phyloP scores from a whole-genome alignment of 352 stramenopile genomes.

The Phytophthora niederhauseri region DNA sequence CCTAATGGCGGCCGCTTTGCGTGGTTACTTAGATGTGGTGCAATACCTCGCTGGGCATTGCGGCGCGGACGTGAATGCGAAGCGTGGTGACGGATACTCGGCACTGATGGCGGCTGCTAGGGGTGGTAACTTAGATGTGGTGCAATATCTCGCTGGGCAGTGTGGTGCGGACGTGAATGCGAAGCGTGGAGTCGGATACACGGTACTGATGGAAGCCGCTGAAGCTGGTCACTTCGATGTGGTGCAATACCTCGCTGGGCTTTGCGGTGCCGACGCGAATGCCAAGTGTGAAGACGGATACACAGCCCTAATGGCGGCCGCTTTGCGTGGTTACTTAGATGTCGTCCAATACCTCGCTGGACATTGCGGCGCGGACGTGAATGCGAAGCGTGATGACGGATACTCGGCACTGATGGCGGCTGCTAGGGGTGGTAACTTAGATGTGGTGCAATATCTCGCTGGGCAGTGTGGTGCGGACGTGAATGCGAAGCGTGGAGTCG shows the following conservation, averaged over 20 bases:
- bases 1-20: not conserved
- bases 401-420: not conserved
- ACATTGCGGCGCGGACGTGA: not conserved
- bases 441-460: not conserved
- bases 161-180: not conserved
- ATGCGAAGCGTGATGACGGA: not conserved
- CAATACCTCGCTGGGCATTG: not conserved
- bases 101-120: not conserved
- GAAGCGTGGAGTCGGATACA: not conserved
- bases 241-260: not conserved
- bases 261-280: not conserved
- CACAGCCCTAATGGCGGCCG: not conserved
- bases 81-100: not conserved
- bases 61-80: not conserved
- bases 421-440: not conserved
- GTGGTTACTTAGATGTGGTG: not conserved
- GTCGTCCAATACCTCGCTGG: not conserved
- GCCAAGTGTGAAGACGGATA: not conserved
- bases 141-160: not conserved
- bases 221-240: not conserved
- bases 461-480: not conserved
- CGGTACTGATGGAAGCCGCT: not conserved
- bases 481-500: not conserved
- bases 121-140: not conserved
- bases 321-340: not conserved